Evolutionary conservation across 1,284 basidiomycete species (phyloP).

Genomic region (Moesziomyces globuligerus): DNA sequence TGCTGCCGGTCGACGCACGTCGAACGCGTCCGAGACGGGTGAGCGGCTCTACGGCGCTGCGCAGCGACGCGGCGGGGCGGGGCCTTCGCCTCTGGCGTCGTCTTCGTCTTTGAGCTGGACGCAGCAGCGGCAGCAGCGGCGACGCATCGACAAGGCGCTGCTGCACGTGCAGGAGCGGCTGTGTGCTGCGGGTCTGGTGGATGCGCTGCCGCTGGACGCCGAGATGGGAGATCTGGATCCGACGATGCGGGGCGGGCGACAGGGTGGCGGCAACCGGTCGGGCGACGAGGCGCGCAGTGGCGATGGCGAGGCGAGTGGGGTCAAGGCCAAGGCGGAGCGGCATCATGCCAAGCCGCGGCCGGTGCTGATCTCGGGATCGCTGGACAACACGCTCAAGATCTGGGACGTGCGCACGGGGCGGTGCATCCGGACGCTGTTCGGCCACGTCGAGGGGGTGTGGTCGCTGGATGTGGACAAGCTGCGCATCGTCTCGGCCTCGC

Average conservation of each 20-base stretch:
- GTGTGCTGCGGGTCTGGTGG: constrained; percentile 56
- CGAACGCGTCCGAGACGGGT: constrained; percentile 19
- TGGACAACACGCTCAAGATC: constrained; percentile 95
- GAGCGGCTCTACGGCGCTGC: constrained; percentile 36
- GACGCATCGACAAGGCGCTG: constrained; percentile 56
- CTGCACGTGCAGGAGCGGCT: constrained; percentile 57
- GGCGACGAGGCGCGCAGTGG: constrained; percentile 9
- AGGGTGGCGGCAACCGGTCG: constrained; percentile 9
- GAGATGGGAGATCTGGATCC: constrained; percentile 63
- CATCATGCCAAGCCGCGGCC: constrained; percentile 64
- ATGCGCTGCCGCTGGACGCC: constrained; percentile 56
- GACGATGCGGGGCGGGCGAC: constrained; percentile 8
- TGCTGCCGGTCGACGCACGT: constrained; percentile 16
- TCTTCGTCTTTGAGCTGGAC: constrained; percentile 6
- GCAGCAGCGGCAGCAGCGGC: constrained; percentile 17
- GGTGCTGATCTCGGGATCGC: constrained; percentile 85
- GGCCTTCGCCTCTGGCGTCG: neutral
- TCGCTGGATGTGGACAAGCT: constrained; percentile 90
- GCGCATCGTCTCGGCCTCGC: constrained; percentile 88
- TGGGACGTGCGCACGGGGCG: constrained; percentile 94
- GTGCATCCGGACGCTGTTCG: constrained; percentile 86
- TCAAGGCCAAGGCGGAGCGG: constrained; percentile 3
- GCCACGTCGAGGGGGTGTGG: constrained; percentile 94
- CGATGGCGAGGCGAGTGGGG: neutral
- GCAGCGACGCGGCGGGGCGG: constrained; percentile 1